Evolutionary conservation across 495 filamentous ascomycete genomes (phyloP).

Genomic region (Astrothelium subdiscretum): DNA sequence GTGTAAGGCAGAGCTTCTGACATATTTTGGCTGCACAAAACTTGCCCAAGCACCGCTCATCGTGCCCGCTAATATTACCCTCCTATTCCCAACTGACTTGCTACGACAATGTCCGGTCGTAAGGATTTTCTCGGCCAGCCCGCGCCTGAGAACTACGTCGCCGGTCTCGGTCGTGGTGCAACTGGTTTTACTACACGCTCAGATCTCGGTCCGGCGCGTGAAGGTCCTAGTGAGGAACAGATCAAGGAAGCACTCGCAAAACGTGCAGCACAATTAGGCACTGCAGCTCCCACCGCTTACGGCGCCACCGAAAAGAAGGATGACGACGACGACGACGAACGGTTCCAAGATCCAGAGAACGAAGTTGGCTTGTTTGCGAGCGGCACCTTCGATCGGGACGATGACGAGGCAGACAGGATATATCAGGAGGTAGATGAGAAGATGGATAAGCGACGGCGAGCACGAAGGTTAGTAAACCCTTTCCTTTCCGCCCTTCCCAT

Average conservation of each 20-base stretch:
- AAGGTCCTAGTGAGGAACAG: constrained; percentile 94
- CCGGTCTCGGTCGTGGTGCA: constrained; percentile 91
- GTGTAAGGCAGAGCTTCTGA: too few species aligned
- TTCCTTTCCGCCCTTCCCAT: constrained; percentile 16
- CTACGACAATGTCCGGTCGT: constrained; percentile 55
- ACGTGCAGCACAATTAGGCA: constrained; percentile 73
- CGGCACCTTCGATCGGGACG: constrained; percentile 87
- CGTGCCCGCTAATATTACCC: too few species aligned
- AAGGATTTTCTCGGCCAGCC: constrained; percentile 86
- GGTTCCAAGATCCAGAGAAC: constrained; percentile 93
- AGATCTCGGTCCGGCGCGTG: constrained; percentile 89
- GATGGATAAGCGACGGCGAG: constrained; percentile 80
- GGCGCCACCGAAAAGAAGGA: constrained; percentile 61
- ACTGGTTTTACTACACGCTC: constrained; percentile 97
- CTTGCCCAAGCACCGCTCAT: too few species aligned
- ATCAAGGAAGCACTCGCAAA: constrained; percentile 95
- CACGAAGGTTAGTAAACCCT: constrained; percentile 68
- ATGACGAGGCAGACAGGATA: constrained; percentile 93
- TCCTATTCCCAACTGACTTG: too few species aligned
- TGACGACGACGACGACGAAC: constrained; percentile 64
- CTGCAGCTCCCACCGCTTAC: constrained; percentile 68
- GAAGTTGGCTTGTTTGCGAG: constrained; percentile 92
- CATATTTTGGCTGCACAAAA: too few species aligned
- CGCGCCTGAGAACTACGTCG: constrained; percentile 96
- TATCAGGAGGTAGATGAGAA: constrained; percentile 92